Base-by-base conservation (phyloP, 208 protist species). In the Kentomonas sorsogonicus region DNA sequence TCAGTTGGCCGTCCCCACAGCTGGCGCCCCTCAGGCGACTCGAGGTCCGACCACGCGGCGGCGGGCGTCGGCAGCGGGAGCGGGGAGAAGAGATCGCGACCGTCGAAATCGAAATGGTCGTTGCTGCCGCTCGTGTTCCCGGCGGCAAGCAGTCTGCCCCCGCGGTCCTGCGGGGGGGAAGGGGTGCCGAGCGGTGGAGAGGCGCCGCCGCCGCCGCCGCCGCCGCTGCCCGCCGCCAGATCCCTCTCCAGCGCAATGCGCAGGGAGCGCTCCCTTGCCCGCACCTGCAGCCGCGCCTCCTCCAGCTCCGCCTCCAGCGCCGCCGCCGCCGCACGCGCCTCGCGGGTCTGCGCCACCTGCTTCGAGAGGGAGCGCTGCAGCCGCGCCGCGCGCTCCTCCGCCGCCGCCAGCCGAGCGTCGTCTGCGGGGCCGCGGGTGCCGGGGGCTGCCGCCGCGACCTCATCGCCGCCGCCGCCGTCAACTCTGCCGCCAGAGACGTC, bases 381-480 rank as follows among this genome's bases (percentile, higher is more conserved):
- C 25, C 66, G 58, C 36, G 25, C 45, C 30, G 39, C 59, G 23
- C 41, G 41, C 16, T 4, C 22, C 41, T 27, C 22, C 16, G 22
- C 22, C 22, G 41, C 41, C 9, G 29, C 41, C 11, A 41, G 44
- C 11, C n/a, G 30, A n/a, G 30, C 30, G 3, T 36, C 18, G 3
- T 23, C 6, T 15, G 7, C 31, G 20, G 23, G 23, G 29, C 25
- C 43, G 0, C 43, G 20, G 9, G 26, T 30, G 10, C 29, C n/a
- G n/a, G n/a, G n/a, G n/a, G n/a, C n/a, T n/a, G n/a, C n/a, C n/a
- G n/a, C 38, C 27, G 7, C 18, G 3, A 31, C 43, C 30, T n/a
- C n/a, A n/a, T 11, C 45, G 16, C 38, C 38, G 0, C 29, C 29
- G 38, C 39, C 47, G 38, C n/a, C n/a, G n/a, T n/a, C n/a, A n/a